Conservation (phyloP, 352 stramenopile genomes). For the Phytophthora meadii region DNA sequence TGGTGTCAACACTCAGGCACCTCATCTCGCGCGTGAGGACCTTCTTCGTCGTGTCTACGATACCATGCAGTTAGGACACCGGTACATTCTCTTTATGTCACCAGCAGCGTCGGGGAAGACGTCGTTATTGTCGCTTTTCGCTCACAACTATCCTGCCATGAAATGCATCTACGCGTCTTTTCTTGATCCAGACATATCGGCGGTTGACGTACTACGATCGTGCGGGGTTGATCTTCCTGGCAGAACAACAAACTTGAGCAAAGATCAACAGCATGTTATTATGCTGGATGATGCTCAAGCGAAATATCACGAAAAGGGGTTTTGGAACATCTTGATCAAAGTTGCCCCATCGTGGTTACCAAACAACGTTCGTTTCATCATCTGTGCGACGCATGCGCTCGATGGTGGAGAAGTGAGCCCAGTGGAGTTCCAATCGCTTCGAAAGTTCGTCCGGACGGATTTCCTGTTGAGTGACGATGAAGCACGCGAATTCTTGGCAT, state of each 20-base stretch:
- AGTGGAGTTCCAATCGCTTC: neutral
- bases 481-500: neutral
- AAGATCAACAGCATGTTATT: neutral
- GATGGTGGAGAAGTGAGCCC: neutral
- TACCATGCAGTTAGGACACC: no score
- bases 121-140: slow-evolving; percentile 1
- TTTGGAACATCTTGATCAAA: neutral
- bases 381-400: neutral
- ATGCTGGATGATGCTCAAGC: slow-evolving; percentile 2
- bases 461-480: slow-evolving; percentile 1
- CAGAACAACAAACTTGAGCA: neutral
- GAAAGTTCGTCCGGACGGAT: neutral
- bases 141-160: neutral
- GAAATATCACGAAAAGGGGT: no score
- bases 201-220: neutral
- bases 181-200: neutral
- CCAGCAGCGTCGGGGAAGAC: slow-evolving; percentile 1
- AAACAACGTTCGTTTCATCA: neutral
- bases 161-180: neutral
- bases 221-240: neutral
- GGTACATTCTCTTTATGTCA: neutral
- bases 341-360: neutral
- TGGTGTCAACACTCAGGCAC: no score
- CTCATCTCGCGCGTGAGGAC: no score
- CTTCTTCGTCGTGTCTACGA: no score